A percentile compares a stretch with the other conserved stretches of the same genome.
phyloP scores from a whole-genome alignment of 78 protist genomes.

The Mastigamoeba balamuthi region DNA sequence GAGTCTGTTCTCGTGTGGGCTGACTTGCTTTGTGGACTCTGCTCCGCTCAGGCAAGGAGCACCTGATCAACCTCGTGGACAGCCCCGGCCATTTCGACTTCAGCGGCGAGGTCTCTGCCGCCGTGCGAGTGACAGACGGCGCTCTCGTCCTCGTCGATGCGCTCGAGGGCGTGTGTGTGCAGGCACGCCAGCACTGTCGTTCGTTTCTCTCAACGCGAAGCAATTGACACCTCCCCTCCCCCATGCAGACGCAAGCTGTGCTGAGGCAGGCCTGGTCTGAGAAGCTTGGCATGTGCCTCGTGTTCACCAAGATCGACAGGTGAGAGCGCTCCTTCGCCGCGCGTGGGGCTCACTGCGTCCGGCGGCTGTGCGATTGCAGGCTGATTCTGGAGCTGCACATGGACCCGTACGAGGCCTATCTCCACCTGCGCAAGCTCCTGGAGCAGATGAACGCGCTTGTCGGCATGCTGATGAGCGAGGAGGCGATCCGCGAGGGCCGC shows the following conservation, averaged over 20 bases:
- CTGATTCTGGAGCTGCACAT: conserved; percentile 69
- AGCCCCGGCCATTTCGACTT: conserved; percentile 98
- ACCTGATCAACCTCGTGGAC: conserved; percentile 79
- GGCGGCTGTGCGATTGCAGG: conserved; percentile 16
- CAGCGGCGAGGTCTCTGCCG: conserved; percentile 43
- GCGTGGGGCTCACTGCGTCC: too few relatives aligned
- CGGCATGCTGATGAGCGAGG: not conserved
- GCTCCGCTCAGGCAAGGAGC: too few relatives aligned
- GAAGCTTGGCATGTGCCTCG: conserved; percentile 63
- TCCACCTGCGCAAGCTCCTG: conserved; percentile 53
- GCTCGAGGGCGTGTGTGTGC: conserved; percentile 71
- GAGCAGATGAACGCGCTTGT: conserved; percentile 26
- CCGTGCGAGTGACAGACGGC: conserved; percentile 80
- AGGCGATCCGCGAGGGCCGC: not conserved
- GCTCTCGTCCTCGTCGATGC: conserved; percentile 73
- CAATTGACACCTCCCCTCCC: too few relatives aligned
- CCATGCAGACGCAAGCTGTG: conserved; percentile 86
- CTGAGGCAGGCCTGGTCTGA: conserved; percentile 84
- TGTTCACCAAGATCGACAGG: conserved; percentile 89
- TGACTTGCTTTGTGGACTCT: too few relatives aligned
- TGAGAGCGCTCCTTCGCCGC: not conserved
- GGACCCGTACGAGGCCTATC: conserved; percentile 72
- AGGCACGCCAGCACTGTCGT: not conserved
- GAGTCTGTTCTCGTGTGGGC: too few relatives aligned
- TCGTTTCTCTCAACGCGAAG: not conserved